Evolutionary conservation across 2,329 filamentous ascomycete species (phyloP).

Genomic region (Stachybotrys chlorohalonatus): DNA sequence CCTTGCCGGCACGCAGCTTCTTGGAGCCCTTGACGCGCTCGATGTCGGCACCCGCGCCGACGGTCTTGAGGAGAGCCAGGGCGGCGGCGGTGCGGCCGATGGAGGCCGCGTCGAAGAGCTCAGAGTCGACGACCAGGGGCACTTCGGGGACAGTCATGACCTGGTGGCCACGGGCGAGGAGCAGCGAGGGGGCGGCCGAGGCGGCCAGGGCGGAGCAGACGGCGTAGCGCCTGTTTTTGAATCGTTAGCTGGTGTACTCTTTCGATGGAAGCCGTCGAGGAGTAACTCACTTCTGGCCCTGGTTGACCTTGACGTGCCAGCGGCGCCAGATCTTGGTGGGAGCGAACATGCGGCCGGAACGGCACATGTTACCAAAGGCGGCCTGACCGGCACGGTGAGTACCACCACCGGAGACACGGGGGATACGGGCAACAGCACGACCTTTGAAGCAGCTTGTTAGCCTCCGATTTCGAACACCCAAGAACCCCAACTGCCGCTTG

Average conservation of each 20-base stretch:
- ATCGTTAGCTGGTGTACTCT: slow-evolving; percentile 8
- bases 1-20: slow-evolving; percentile 98
- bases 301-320: slow-evolving; percentile 99
- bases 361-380: slow-evolving; percentile 99
- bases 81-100: slow-evolving; percentile 85
- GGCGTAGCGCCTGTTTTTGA: slow-evolving; percentile 70
- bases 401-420: slow-evolving; percentile 99
- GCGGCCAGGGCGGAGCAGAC: slow-evolving; percentile 95
- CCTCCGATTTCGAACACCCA: not conserved
- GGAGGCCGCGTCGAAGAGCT: slow-evolving; percentile 70
- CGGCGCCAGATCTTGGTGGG: slow-evolving; percentile 99
- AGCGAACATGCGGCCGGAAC: slow-evolving; percentile 99
- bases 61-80: slow-evolving; percentile 76
- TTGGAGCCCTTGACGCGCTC: slow-evolving; percentile 94
- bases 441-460: slow-evolving; percentile 42
- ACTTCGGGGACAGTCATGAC: slow-evolving; percentile 89
- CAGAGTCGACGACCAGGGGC: slow-evolving; percentile 89
- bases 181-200: slow-evolving; percentile 87
- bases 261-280: slow-evolving; percentile 2
- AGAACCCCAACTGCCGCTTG: not conserved
- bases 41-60: slow-evolving; percentile 84
- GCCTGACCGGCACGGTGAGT: slow-evolving; percentile 99
- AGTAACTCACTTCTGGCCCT: slow-evolving; percentile 78
- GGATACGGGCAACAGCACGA: slow-evolving; percentile 99
- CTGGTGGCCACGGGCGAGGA: slow-evolving; percentile 95